A percentile compares a stretch with the other conserved stretches of the same genome.
Evolutionary conservation across 1,139 yeast genomes (phyloP).

Genomic region (Ogataea hybrid): DNA sequence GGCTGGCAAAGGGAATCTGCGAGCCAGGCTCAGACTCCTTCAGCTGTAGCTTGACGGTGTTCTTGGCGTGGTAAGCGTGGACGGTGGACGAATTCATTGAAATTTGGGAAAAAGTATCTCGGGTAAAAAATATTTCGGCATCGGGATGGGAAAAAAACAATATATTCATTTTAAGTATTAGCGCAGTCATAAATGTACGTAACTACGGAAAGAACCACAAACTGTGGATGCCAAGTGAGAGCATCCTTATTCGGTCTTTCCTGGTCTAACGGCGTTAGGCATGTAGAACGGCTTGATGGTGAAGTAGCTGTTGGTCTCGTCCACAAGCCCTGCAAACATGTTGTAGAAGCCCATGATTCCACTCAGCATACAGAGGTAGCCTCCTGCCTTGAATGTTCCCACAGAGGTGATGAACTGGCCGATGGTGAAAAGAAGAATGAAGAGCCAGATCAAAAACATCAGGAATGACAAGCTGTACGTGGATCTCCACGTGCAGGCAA

Average conservation of each 20-base stretch:
- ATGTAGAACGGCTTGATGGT: slow-evolving; percentile 37
- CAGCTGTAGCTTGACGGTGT: slow-evolving; percentile 41
- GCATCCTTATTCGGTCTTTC: not conserved
- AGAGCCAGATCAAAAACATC: slow-evolving; percentile 51
- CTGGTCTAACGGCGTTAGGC: slow-evolving; percentile 32
- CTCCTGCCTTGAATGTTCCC: slow-evolving; percentile 61
- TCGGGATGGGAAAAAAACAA: not conserved
- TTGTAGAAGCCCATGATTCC: slow-evolving; percentile 63
- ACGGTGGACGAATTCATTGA: slow-evolving; percentile 27
- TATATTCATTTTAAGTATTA: not conserved
- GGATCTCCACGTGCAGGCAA: slow-evolving; percentile 59
- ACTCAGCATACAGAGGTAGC: slow-evolving; percentile 61
- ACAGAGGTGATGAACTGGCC: slow-evolving; percentile 52
- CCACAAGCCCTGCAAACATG: slow-evolving; percentile 44
- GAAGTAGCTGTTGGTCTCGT: slow-evolving; percentile 39
- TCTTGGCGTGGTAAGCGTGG: slow-evolving; percentile 32
- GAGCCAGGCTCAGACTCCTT: slow-evolving; percentile 18
- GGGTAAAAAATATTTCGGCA: no score
- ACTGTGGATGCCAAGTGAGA: not conserved
- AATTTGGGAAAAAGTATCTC: no score
- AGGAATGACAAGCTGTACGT: slow-evolving; percentile 59
- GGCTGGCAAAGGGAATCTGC: slow-evolving; percentile 35
- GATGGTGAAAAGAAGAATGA: slow-evolving; percentile 54
- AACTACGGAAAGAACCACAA: not conserved
- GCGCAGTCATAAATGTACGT: slow-evolving; percentile 1